A percentile compares a stretch with the other conserved stretches of the same genome.
phyloP scores from a whole-genome alignment of 139 green algal genomes.

The Zygnema cylindricum region DNA sequence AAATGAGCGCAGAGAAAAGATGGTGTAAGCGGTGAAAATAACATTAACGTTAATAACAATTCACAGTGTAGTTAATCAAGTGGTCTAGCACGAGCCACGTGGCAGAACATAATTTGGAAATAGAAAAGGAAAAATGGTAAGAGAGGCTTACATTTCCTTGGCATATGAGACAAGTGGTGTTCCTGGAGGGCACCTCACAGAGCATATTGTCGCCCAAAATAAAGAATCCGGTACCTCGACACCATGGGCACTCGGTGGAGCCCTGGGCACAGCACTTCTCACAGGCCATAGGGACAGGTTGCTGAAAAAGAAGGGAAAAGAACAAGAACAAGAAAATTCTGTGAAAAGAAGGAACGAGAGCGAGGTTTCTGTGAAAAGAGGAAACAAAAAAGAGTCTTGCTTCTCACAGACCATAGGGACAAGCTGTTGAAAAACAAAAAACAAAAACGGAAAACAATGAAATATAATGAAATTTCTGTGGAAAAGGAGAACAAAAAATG shows the following conservation, averaged over 20 bases:
- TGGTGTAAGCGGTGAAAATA: no score
- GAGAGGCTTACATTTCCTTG: slow-evolving; percentile 41
- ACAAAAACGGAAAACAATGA: neutral
- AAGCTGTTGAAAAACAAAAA: neutral
- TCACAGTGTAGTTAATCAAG: no score
- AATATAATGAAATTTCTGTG: neutral
- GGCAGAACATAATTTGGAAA: no score
- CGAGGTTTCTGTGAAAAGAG: neutral
- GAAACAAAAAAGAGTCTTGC: neutral
- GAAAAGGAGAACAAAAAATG: no score
- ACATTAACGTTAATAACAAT: no score
- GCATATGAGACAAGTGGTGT: slow-evolving; percentile 26
- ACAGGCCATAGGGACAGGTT: slow-evolving; percentile 37
- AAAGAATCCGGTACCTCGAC: slow-evolving; percentile 38
- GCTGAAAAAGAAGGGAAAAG: neutral
- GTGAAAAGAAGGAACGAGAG: neutral
- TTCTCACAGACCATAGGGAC: neutral
- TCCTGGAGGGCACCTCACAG: slow-evolving; percentile 31
- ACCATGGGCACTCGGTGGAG: slow-evolving; percentile 40
- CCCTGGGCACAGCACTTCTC: slow-evolving; percentile 37
- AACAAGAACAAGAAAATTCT: neutral
- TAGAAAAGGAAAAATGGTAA: no score
- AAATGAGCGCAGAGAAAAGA: no score
- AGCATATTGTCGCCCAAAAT: slow-evolving; percentile 47
- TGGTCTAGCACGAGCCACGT: no score